Conservation (phyloP, 2,329 filamentous ascomycete species). For the Tetracladium maxilliforme region DNA sequence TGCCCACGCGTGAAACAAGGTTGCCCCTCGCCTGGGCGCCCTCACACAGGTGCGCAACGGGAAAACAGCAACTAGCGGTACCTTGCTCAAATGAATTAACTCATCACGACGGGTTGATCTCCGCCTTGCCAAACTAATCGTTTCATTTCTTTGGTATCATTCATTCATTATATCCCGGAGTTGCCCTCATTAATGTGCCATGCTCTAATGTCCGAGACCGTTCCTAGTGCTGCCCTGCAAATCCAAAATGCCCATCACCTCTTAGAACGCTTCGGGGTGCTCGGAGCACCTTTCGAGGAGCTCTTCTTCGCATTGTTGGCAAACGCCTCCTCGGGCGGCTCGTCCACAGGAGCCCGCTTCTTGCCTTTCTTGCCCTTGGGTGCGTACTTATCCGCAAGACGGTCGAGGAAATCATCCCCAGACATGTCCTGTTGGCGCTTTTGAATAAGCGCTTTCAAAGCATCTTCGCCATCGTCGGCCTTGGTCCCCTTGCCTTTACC, state of each 20-base stretch:
- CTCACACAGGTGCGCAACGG: too few relatives aligned
- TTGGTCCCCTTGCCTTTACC: slow-evolving; percentile 22
- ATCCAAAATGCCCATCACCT: slow-evolving; percentile 32
- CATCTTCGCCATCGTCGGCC: slow-evolving; percentile 28
- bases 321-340: slow-evolving; percentile 53
- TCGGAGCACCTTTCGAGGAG: too few relatives aligned
- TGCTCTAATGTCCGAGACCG: slow-evolving; percentile 5
- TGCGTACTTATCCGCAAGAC: slow-evolving; percentile 64
- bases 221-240: slow-evolving; percentile 3
- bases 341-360: slow-evolving; percentile 35
- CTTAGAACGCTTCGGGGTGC: slow-evolving; percentile 47
- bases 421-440: slow-evolving; percentile 48
- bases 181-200: too few relatives aligned
- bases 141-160: too few relatives aligned
- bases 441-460: slow-evolving; percentile 61
- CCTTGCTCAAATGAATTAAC: too few relatives aligned
- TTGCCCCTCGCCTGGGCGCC: too few relatives aligned
- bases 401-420: slow-evolving; percentile 48
- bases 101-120: too few relatives aligned
- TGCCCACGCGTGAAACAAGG: too few relatives aligned
- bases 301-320: slow-evolving; percentile 38
- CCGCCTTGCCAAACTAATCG: too few relatives aligned
- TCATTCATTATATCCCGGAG: too few relatives aligned
- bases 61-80: too few relatives aligned
- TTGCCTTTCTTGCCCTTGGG: slow-evolving; percentile 32